Evolutionary conservation across 2,329 filamentous ascomycete genomes (phyloP).

Genomic region (Botrytis paeoniae): DNA sequence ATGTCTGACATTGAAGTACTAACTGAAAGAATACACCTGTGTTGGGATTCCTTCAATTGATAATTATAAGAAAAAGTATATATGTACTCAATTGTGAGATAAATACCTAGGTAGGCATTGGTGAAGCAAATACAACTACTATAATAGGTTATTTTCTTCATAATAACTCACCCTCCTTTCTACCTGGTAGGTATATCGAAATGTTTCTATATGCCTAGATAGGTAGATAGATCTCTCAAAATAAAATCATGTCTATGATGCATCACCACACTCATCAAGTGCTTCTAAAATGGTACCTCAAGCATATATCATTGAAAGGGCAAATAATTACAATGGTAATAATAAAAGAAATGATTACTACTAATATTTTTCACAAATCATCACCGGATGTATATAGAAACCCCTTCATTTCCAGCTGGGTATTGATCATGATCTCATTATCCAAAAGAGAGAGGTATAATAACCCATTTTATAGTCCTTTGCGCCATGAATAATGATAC

Average conservation of each 20-base stretch:
- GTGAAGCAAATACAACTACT: neutral
- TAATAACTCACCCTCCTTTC: neutral
- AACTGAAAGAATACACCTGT: neutral
- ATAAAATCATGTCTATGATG: neutral
- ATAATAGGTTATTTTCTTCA: neutral
- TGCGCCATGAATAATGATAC: neutral
- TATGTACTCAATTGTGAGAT: neutral
- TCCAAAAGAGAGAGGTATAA: neutral
- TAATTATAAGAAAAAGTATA: neutral
- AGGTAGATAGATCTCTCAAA: neutral
- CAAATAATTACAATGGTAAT: neutral
- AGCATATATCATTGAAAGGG: neutral
- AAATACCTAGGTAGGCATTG: neutral
- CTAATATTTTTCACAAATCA: neutral
- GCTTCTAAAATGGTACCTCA: neutral
- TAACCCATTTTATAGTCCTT: neutral
- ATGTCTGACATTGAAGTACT: neutral
- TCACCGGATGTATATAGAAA: neutral
- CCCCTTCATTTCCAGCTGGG: neutral
- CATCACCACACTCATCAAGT: neutral
- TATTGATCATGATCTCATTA: conserved; percentile 5
- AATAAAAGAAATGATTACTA: neutral
- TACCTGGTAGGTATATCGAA: neutral
- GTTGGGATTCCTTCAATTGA: neutral
- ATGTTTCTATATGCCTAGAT: neutral